Evolutionary conservation across 805 yeast genomes (phyloP), one percentile per base, ranked within the genome.

Genomic region (Kockiozyma suomiensis): DNA sequence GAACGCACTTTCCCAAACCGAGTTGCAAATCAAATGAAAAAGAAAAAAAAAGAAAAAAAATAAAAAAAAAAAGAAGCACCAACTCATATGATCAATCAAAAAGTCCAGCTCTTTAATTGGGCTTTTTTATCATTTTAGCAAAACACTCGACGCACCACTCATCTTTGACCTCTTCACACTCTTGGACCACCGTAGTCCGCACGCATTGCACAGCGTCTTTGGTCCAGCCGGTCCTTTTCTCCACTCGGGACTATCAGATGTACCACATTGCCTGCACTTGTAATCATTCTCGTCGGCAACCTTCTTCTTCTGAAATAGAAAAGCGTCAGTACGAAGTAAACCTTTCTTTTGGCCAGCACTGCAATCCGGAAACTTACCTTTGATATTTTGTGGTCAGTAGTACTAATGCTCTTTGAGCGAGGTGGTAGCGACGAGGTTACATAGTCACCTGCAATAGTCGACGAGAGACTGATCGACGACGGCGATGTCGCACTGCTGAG

Each of bases 231-330:
- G 97, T 0, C 97, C 97, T 62, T 87, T 79, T 70, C 97, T 80
- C 97, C 97, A 91, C 73, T 92, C 97, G 0, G 97, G 97, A 0
- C 96, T 88, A 49, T 83, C 84, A 30, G 78, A 78, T 1, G 86
- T 82, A 0, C 86, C 85, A 75, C 97, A 91, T 67, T 90, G 96
- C 37, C 76, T 70, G 68, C 93, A 87, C 19, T 66, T 67, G 64
- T 69, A 68, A 28, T 65, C 62, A 38, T 32, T 50, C 40, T 56
- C 65, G 41, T 52, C 61, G 17, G 50, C 19, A 21, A 51, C 15
- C 41, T 57, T 59, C 32, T 37, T 40, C 49, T 62, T 62, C 62
- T 62, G 15, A 15, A 40, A 21, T 17, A 43, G 33, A 21, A 10
- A 43, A 13, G n/a, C 35, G 48, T 50, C 25, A 42, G 38, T 41